phyloP scores from a whole-genome alignment of 306 rosid species.

The Vigna mungo region DNA sequence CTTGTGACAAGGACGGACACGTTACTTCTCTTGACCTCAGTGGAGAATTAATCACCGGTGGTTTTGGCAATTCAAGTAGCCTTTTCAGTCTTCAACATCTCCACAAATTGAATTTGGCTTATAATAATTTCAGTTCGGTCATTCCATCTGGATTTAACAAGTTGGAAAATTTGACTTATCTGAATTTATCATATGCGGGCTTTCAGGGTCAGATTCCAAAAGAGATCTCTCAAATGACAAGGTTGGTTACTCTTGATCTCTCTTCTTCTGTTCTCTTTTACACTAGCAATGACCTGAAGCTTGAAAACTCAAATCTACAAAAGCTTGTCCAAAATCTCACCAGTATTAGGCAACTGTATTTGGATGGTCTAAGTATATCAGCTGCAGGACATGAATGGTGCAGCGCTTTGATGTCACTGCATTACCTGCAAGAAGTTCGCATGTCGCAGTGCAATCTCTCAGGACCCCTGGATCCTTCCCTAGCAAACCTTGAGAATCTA shows the following conservation, averaged over 20 bases:
- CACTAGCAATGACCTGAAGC: conserved; percentile 19
- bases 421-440: conserved; percentile 38
- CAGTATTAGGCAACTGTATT: conserved; percentile 45
- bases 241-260: conserved; percentile 53
- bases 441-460: conserved; percentile 30
- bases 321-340: conserved; percentile 48
- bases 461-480: conserved; percentile 48
- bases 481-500: conserved; percentile 36
- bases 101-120: conserved; percentile 42
- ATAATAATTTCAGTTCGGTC: conserved; percentile 11
- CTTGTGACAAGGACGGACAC: conserved; percentile 39
- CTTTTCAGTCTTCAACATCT: conserved; percentile 49
- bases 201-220: conserved; percentile 52
- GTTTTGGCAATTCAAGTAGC: conserved; percentile 41
- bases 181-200: conserved; percentile 51
- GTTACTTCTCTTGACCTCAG: conserved; percentile 50
- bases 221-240: conserved; percentile 53
- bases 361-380: conserved; percentile 60
- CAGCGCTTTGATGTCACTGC: conserved; percentile 18
- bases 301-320: conserved; percentile 45
- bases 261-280: conserved; percentile 33
- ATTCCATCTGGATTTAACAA: conserved; percentile 52
- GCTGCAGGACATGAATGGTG: conserved; percentile 58
- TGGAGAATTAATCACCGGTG: conserved; percentile 45
- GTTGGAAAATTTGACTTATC: conserved; percentile 39